Percentiles rank a stretch among this genome's conserved stretches.
phyloP scores from a whole-genome alignment of 139 green algal genomes.

The Chlamydomonas sp. region DNA sequence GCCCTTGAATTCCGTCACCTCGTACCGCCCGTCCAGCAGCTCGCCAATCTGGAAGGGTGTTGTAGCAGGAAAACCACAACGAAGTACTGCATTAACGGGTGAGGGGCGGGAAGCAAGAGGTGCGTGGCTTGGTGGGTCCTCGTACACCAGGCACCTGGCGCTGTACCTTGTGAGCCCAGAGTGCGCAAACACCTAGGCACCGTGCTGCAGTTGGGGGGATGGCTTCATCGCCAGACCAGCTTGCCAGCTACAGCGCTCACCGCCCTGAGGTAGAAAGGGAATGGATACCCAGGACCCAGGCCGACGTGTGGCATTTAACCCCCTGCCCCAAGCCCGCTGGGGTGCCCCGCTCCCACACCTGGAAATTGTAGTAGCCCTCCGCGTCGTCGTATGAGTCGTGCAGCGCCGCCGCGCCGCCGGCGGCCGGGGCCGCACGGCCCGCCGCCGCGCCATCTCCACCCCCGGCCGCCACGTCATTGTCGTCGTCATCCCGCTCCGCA shows the following conservation, averaged over 20 bases:
- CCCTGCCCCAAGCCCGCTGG: neutral
- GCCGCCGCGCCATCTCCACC: constrained; percentile 1
- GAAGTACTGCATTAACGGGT: neutral
- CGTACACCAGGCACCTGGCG: neutral
- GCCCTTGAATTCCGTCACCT: constrained; percentile 79
- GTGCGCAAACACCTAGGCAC: too few species aligned
- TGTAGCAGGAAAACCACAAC: too few species aligned
- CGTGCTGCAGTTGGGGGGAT: too few species aligned
- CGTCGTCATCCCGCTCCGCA: constrained; percentile 57
- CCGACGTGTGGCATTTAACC: neutral
- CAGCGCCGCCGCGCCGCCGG: constrained; percentile 52
- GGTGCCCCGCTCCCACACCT: constrained; percentile 55
- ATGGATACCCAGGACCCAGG: too few species aligned
- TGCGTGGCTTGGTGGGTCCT: neutral
- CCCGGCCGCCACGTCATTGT: constrained; percentile 25
- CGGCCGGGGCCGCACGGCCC: neutral
- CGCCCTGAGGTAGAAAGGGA: too few species aligned
- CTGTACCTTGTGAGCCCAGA: too few species aligned
- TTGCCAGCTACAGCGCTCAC: too few species aligned
- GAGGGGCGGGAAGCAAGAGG: neutral
- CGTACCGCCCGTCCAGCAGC: constrained; percentile 86
- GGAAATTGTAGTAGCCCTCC: constrained; percentile 98
- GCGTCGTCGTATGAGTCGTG: constrained; percentile 93
- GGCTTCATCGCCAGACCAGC: too few species aligned
- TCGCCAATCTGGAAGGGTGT: constrained; percentile 79